Evolutionary conservation across 73 alveolate genomes (phyloP).

Genomic region (Paramecium sonneborni): DNA sequence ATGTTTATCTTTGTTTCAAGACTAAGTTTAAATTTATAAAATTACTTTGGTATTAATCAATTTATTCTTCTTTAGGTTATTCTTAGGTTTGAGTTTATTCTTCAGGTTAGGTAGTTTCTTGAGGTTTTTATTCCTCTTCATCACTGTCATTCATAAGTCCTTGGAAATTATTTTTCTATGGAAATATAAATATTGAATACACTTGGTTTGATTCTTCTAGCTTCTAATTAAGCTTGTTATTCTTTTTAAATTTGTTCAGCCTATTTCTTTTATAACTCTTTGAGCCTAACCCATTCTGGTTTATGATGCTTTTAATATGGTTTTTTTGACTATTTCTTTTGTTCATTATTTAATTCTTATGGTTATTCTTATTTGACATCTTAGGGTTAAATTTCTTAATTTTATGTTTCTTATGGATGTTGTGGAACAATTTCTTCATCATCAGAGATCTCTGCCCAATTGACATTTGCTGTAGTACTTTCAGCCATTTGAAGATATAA

Average conservation of each 20-base stretch:
- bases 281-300: neutral
- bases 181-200: neutral
- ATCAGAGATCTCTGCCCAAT: slow-evolving; percentile 20
- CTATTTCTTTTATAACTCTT: neutral
- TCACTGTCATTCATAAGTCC: neutral
- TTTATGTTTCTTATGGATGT: neutral
- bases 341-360: neutral
- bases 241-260: slow-evolving; percentile 5
- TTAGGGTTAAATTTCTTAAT: neutral
- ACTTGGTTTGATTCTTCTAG: slow-evolving; percentile 18
- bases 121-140: neutral
- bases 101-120: neutral
- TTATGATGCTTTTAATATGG: slow-evolving; percentile 23
- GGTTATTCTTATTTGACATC: neutral
- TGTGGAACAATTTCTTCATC: neutral
- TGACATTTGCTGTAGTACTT: neutral
- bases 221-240: neutral
- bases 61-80: neutral
- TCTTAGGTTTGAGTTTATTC: neutral
- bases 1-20: neutral
- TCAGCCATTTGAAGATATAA: slow-evolving; percentile 36
- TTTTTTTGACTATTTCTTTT: neutral
- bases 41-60: neutral
- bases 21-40: neutral
- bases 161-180: slow-evolving; percentile 16